These are phyloP conservation scores for Epichloe gansuensis DNA, from an alignment of 2,329 filamentous ascomycete species.

Conservation along the genomic window DNA sequence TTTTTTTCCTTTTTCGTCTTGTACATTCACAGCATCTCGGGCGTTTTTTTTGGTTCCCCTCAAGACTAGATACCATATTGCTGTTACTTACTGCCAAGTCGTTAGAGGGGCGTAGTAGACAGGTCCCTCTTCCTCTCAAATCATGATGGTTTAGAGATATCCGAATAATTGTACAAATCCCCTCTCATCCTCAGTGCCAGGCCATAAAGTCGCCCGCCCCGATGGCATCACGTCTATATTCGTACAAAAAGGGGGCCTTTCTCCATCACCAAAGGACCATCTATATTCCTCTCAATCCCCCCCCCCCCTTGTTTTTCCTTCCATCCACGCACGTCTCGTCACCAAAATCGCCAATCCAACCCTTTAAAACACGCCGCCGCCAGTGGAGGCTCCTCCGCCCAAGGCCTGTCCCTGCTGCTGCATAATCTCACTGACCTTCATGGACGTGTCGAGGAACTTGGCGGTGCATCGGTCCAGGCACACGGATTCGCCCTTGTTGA, in stretches of 20 bases:
- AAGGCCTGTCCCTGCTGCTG: constrained; percentile 68
- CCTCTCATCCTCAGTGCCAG: background rate
- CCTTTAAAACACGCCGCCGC: constrained; percentile 21
- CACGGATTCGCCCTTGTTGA: constrained; percentile 98
- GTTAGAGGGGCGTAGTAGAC: background rate
- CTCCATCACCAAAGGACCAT: background rate
- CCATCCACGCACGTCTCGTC: background rate
- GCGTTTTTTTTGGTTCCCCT: background rate
- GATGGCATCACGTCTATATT: background rate
- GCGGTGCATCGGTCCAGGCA: constrained; percentile 94
- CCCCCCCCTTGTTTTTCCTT: no score
- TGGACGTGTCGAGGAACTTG: constrained; percentile 98
- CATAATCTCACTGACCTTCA: constrained; percentile 96
- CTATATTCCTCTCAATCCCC: no score
- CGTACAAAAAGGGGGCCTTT: background rate
- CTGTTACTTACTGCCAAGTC: background rate
- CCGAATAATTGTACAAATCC: background rate
- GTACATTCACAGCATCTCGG: background rate
- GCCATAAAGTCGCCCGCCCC: background rate
- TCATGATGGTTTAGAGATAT: background rate
- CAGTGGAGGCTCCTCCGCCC: constrained; percentile 30
- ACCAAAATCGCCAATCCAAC: no score
- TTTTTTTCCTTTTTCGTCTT: background rate
- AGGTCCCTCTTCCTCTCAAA: background rate
- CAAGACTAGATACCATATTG: background rate